A percentile compares a stretch with the other conserved stretches of the same genome.
Conservation (phyloP, 208 protist genomes). For the Trypanosomatidae sp. region DNA sequence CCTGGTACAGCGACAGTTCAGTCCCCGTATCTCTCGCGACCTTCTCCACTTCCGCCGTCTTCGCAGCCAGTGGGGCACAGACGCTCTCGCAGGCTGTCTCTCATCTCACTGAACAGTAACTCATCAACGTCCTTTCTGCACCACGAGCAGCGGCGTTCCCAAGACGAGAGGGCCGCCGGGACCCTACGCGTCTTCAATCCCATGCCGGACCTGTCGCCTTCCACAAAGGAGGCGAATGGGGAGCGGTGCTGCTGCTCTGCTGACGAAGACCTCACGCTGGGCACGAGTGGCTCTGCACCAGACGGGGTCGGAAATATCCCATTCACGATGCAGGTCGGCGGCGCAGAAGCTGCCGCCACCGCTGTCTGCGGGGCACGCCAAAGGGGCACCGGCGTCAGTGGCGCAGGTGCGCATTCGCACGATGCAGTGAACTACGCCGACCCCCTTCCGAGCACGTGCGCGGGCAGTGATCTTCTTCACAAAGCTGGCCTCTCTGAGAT, state of each 20-base stretch:
- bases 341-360: background rate
- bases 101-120: constrained; percentile 17
- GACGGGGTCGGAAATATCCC: background rate
- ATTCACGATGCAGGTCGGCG: background rate
- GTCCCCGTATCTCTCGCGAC: background rate
- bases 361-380: background rate
- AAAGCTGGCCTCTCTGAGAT: background rate
- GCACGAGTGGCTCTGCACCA: background rate
- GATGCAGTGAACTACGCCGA: background rate
- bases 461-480: background rate
- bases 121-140: constrained; percentile 10
- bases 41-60: constrained; percentile 9
- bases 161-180: constrained; percentile 10
- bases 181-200: constrained; percentile 11
- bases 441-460: background rate
- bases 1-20: too few relatives aligned
- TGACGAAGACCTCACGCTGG: constrained; percentile 6
- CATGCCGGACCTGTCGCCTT: constrained; percentile 11
- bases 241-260: background rate
- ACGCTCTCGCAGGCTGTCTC: constrained; percentile 9
- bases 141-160: constrained; percentile 2
- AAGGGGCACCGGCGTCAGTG: background rate
- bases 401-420: background rate
- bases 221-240: background rate
- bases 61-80: constrained; percentile 7